Base-by-base conservation (phyloP, 75 land plant species). In the Selaginella moellendorffii region DNA sequence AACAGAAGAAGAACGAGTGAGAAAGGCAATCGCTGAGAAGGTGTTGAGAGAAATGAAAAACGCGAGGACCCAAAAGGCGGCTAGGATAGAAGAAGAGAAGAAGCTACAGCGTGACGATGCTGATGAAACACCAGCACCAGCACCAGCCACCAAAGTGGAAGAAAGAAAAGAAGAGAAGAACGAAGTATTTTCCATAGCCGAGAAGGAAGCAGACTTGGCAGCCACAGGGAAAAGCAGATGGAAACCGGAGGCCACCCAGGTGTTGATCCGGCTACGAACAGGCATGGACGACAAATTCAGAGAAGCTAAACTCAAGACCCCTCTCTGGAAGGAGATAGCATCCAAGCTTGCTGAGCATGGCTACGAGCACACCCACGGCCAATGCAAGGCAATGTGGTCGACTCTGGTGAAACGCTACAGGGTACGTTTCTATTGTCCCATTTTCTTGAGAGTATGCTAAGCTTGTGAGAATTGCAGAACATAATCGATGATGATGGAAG, bases 341-440 rank as follows among this genome's bases (percentile, higher is more conserved):
- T 58, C 61, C 1, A 52, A 24, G 27, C 51, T 89, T 68, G 29
- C 68, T 54, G 59, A 69, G 22, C 63, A 72, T 61, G 99, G 88
- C 14, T 76, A 83, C 30, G 53, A 75, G 53, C 79, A 88, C 31
- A 77, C 56, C 54, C 78, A 89, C 2, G 83, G 71, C 42, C 88
- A 95, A 64, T 95, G 99, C 76, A 89, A 86, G 69, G 81, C 91
- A 24, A 72, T 82, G n/a, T 95, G 99, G 99, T 52, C 80, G 51
- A 83, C 96, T 14, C 69, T 89, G 26, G 73, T 89, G 56, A 83
- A 80, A 61, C 78, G 85, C 79, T 80, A 84, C 54, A 83, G 88
- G 96, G 99, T 95, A 66, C 59, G 63, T 63, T 66, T 23, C 14
- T 63, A 17, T 30, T 65, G 54, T 21, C 27, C 27, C n/a, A 29